Evolutionary conservation across 345 rosid genomes (phyloP).

Genomic region (Limnanthes douglasii): DNA sequence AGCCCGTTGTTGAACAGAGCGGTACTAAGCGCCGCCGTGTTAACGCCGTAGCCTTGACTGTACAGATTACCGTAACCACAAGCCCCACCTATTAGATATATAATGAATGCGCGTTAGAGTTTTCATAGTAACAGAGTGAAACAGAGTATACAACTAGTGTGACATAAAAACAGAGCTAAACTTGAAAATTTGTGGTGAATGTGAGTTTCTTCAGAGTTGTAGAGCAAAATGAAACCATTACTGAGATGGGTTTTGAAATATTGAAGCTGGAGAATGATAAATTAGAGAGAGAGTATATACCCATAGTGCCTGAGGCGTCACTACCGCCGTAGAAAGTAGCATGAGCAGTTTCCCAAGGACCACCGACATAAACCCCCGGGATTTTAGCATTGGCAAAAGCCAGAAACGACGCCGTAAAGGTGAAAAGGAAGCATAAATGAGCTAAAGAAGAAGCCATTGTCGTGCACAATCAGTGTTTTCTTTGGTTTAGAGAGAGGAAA

Average conservation of each 20-base stretch:
- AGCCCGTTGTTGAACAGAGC: slow-evolving; percentile 57
- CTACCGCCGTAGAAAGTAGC: slow-evolving; percentile 81
- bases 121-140: too few relatives aligned
- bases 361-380: slow-evolving; percentile 58
- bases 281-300: slow-evolving; percentile 15
- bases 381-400: slow-evolving; percentile 28
- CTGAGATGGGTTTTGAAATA: not conserved
- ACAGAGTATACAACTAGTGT: too few relatives aligned
- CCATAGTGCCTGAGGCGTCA: slow-evolving; percentile 90
- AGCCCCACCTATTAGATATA: slow-evolving; percentile 41
- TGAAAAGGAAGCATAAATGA: too few relatives aligned
- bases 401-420: slow-evolving; percentile 3
- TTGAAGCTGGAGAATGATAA: not conserved
- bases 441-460: not conserved
- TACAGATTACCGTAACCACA: slow-evolving; percentile 66
- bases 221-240: too few relatives aligned
- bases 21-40: slow-evolving; percentile 68
- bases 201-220: too few relatives aligned
- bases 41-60: slow-evolving; percentile 54
- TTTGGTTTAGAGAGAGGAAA: slow-evolving; percentile 5
- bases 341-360: slow-evolving; percentile 54
- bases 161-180: too few relatives aligned
- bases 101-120: too few relatives aligned
- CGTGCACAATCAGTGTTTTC: too few relatives aligned
- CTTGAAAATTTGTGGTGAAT: too few relatives aligned